These are phyloP conservation scores for Verbena officinalis DNA, from an alignment of 257 asterid species.

Conservation along the genomic window DNA sequence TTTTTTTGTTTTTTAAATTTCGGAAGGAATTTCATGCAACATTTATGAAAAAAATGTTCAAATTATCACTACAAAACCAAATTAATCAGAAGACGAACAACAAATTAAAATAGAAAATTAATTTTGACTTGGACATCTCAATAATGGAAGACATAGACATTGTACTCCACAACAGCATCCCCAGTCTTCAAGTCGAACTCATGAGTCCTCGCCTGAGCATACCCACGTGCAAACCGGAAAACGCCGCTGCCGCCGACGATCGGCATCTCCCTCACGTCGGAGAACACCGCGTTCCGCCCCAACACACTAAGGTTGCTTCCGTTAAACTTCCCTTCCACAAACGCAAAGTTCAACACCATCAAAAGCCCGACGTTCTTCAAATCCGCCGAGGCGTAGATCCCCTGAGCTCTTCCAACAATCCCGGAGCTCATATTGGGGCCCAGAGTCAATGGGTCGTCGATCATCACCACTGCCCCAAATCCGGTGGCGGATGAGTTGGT, in stretches of 20 bases:
- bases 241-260: slow-evolving; percentile 54
- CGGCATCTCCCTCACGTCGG: slow-evolving; percentile 52
- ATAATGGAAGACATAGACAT: slow-evolving; percentile 51
- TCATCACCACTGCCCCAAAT: slow-evolving; percentile 42
- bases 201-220: slow-evolving; percentile 43
- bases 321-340: slow-evolving; percentile 45
- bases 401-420: slow-evolving; percentile 49
- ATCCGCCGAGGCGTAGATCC: slow-evolving; percentile 47
- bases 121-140: neutral
- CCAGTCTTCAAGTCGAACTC: slow-evolving; percentile 18
- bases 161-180: slow-evolving; percentile 50
- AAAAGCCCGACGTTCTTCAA: slow-evolving; percentile 29
- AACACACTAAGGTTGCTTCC: slow-evolving; percentile 51
- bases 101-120: too few relatives aligned
- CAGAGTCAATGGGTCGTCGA: slow-evolving; percentile 47
- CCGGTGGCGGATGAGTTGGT: slow-evolving; percentile 44
- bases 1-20: too few relatives aligned
- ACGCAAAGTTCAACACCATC: slow-evolving; percentile 44
- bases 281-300: slow-evolving; percentile 43
- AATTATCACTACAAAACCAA: too few relatives aligned
- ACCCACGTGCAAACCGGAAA: slow-evolving; percentile 48
- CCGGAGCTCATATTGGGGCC: slow-evolving; percentile 36
- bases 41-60: too few relatives aligned
- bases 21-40: too few relatives aligned
- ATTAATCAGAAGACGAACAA: too few relatives aligned